Evolutionary conservation across 805 yeast species (phyloP).

Genomic region (Teunomyces funiuensis): DNA sequence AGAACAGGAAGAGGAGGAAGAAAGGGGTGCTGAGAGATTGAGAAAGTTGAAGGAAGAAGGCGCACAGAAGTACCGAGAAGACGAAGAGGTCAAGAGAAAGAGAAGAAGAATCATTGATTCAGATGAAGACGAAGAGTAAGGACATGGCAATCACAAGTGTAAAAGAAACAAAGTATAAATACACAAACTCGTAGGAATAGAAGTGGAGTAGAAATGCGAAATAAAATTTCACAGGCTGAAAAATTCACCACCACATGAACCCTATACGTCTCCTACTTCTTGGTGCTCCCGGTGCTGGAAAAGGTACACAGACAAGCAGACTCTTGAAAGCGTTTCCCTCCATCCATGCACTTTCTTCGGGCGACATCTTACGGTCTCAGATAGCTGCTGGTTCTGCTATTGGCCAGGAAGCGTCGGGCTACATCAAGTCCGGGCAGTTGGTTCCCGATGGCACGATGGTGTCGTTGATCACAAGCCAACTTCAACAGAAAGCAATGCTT

Average conservation of each 20-base stretch:
- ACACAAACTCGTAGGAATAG: too few species aligned
- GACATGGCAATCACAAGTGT: background rate
- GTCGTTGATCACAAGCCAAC: conserved; percentile 51
- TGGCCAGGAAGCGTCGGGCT: conserved; percentile 56
- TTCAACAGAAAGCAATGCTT: conserved; percentile 45
- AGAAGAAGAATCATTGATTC: conserved; percentile 50
- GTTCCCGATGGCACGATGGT: conserved; percentile 76
- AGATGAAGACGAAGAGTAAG: conserved; percentile 44
- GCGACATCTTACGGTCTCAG: conserved; percentile 75
- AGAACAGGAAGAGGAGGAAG: conserved; percentile 50
- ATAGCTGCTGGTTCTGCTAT: conserved; percentile 53
- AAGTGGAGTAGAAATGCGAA: background rate
- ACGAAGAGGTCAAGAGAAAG: conserved; percentile 38
- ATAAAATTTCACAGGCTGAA: background rate
- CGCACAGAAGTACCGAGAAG: conserved; percentile 46
- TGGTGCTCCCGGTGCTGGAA: conserved; percentile 97
- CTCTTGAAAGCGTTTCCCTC: conserved; percentile 53
- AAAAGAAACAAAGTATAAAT: background rate
- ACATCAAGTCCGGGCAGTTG: conserved; percentile 62
- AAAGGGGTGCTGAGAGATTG: conserved; percentile 58
- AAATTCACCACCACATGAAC: conserved; percentile 4
- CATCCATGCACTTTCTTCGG: conserved; percentile 70
- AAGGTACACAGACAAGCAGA: conserved; percentile 82
- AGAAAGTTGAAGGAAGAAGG: conserved; percentile 56
- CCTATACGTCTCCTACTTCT: conserved; percentile 70